phyloP scores from a whole-genome alignment of 441 rosid species.

The Omphalea diandra region DNA sequence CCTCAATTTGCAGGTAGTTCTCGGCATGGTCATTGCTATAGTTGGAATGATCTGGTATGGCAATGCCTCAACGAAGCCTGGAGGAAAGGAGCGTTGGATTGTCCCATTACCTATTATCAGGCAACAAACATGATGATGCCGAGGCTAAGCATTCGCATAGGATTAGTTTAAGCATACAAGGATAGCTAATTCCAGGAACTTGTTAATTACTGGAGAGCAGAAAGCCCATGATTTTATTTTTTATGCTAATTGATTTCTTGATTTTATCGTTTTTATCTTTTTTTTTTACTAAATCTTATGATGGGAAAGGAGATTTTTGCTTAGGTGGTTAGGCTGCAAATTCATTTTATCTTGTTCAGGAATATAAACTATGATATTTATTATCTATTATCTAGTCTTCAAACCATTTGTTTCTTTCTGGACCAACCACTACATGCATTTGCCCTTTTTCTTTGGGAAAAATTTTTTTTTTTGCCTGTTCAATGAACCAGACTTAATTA shows the following conservation, averaged over 20 bases:
- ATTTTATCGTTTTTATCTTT: background rate
- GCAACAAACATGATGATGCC: slow-evolving; percentile 55
- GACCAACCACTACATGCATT: too few species aligned
- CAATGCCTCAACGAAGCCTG: slow-evolving; percentile 81
- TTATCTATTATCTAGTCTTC: background rate
- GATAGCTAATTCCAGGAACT: slow-evolving; percentile 26
- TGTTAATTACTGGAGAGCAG: slow-evolving; percentile 32
- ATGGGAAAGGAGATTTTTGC: background rate
- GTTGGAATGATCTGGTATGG: slow-evolving; percentile 88
- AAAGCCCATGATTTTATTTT: too few species aligned
- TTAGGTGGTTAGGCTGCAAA: background rate
- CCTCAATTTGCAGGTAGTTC: slow-evolving; percentile 65
- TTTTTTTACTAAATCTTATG: background rate
- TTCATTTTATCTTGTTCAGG: background rate
- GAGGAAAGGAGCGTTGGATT: slow-evolving; percentile 75
- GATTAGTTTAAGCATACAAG: slow-evolving; percentile 25
- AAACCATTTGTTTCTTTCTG: background rate
- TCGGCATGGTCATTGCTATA: slow-evolving; percentile 80
- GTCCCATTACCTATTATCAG: slow-evolving; percentile 53
- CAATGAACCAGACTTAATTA: too few species aligned
- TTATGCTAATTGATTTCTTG: slow-evolving; percentile 4
- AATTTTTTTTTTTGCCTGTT: too few species aligned
- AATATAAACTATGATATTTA: background rate
- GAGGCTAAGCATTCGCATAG: slow-evolving; percentile 29
- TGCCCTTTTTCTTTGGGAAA: too few species aligned